Evolutionary conservation across 305 asterid species (phyloP), one percentile per base, ranked within the genome.

Genomic region (Ruellia speciosa): DNA sequence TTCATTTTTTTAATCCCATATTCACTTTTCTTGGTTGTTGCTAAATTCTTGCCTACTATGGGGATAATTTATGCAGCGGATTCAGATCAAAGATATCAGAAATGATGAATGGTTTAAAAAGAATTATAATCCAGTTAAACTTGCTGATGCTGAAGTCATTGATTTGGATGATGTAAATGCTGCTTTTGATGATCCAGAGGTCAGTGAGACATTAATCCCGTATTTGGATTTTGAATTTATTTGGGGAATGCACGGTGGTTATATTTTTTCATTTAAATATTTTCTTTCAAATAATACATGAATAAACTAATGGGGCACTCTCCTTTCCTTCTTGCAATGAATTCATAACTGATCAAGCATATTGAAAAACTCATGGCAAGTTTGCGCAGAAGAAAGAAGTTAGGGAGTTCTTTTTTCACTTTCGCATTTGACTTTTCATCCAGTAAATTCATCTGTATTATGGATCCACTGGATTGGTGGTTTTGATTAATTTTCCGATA

Each of bases 151-250:
- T 62, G 99, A 88, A 84, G 99, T 79, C 58, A 74, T 88, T 71
- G 87, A 92, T 75, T 74, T 92, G 67, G 97, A 92, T 77, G 99
- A 92, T 76, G 76, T 92, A 40, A 83, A 92, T 82, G 96, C 97
- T 64, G 99, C 89, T 71, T 92, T 92, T 76, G 94, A 88, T 76
- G 96, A 88, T 79, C 75, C 86, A 34, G 99, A 92, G 97, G 97
- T 92, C 67, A 79, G 94, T 75, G 34, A 45, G 47, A 28, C 52
- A 59, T 55, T 56, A 13, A 18, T 47, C 54, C 55, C 50, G 13
- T 59, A 7, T 55, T 59, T 41, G 59, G 45, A 35, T 47, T 57
- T 54, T 62, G 48, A 56, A 43, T 20, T 60, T 50, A 41, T 49
- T 49, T 40, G 54, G 54, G 16, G 49, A 37, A 12, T 43, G 49